A percentile compares a stretch with the other conserved stretches of the same genome.
Evolutionary conservation across 352 stramenopile genomes (phyloP).

Genomic region (Phytophthora sansomeana): DNA sequence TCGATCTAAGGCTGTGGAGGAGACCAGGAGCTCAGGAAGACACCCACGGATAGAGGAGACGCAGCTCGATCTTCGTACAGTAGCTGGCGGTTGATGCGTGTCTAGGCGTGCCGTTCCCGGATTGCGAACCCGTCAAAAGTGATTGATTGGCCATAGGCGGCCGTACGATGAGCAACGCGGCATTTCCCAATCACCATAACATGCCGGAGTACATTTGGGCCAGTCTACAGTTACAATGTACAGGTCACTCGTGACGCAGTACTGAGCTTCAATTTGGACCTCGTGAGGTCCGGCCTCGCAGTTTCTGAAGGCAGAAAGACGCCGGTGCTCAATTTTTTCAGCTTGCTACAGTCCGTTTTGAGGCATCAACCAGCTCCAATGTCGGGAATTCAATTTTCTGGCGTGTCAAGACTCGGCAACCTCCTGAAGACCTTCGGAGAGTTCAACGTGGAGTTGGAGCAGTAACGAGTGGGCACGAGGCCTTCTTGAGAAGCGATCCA

Average conservation of each 20-base stretch:
- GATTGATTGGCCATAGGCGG: not conserved
- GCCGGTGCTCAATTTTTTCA: not conserved
- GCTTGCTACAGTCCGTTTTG: not conserved
- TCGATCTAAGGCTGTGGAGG: not conserved
- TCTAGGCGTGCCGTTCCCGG: not conserved
- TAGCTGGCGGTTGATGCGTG: not conserved
- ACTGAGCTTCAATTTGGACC: not conserved
- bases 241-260: not conserved
- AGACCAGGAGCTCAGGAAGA: not conserved
- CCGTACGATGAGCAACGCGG: no score
- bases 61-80: no score
- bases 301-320: no score
- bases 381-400: not conserved
- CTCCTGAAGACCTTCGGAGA: conserved; percentile 12
- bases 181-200: no score
- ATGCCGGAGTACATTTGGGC: no score
- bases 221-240: not conserved
- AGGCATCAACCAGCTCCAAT: not conserved
- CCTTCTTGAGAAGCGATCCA: conserved; percentile 16
- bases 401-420: not conserved
- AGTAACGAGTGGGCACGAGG: conserved; percentile 9
- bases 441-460: conserved; percentile 17
- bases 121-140: not conserved
- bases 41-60: not conserved
- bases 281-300: no score